Evolutionary conservation across 768 basidiomycete genomes (phyloP).

Genomic region (Serendipita vermifera): DNA sequence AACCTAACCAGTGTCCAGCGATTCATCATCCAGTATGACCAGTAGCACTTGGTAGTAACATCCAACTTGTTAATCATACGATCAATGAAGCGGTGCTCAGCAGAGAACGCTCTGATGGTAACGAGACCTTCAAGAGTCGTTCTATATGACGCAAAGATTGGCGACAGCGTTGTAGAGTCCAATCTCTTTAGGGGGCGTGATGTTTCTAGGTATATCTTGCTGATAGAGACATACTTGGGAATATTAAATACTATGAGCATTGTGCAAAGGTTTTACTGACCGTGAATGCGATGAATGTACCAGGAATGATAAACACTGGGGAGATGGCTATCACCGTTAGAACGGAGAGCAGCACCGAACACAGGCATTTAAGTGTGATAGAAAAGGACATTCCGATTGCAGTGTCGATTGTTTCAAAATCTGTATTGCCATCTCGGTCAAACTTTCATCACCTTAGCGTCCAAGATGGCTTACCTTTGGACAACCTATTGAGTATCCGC

Average conservation of each 20-base stretch:
- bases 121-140: conserved; percentile 45
- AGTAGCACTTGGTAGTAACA: conserved; percentile 43
- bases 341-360: conserved; percentile 28
- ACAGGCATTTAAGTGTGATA: conserved; percentile 13
- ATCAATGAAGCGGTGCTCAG: conserved; percentile 64
- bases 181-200: conserved; percentile 68
- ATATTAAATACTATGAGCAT: background rate
- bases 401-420: conserved; percentile 77
- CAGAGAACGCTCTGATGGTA: conserved; percentile 82
- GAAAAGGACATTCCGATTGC: conserved; percentile 34
- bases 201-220: conserved; percentile 42
- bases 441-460: background rate
- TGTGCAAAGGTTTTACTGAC: conserved; percentile 37
- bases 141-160: conserved; percentile 65
- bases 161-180: conserved; percentile 78
- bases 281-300: conserved; percentile 52
- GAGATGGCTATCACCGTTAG: conserved; percentile 39
- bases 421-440: conserved; percentile 27
- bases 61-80: conserved; percentile 62
- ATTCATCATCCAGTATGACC: conserved; percentile 76
- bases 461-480: conserved; percentile 33
- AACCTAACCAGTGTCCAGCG: conserved; percentile 77
- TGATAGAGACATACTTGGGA: conserved; percentile 39
- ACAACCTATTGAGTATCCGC: conserved; percentile 78
- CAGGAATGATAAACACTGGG: conserved; percentile 73